These are phyloP conservation scores for Colletotrichum camelliae DNA, from an alignment of 2,329 filamentous ascomycete species.

Conservation along the genomic window DNA sequence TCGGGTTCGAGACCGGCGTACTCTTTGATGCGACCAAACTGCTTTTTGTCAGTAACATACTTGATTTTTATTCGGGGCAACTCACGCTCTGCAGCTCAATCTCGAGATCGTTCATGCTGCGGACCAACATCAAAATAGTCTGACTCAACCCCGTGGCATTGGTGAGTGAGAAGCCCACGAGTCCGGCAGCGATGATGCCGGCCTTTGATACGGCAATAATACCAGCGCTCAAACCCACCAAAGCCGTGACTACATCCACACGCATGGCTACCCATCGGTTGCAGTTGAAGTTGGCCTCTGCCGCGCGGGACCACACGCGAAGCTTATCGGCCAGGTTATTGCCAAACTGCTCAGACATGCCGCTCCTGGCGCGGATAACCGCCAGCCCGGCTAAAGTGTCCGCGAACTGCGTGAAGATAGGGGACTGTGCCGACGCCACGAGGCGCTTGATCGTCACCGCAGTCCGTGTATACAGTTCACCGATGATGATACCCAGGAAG, in stretches of 20 bases:
- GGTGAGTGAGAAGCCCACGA: conserved; percentile 61
- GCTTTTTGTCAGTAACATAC: neutral
- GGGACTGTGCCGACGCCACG: conserved; percentile 52
- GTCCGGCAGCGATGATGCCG: conserved; percentile 51
- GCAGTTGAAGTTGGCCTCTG: conserved; percentile 58
- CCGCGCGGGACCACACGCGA: conserved; percentile 48
- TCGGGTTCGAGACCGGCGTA: conserved; percentile 52
- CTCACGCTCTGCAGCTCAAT: conserved; percentile 61
- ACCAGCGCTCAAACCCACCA: conserved; percentile 56
- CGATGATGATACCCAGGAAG: conserved; percentile 48
- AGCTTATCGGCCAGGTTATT: conserved; percentile 56
- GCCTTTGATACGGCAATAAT: conserved; percentile 56
- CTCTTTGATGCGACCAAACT: conserved; percentile 56
- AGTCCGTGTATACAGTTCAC: conserved; percentile 56
- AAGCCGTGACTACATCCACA: conserved; percentile 58
- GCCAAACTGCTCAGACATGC: conserved; percentile 49
- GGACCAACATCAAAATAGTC: conserved; percentile 56
- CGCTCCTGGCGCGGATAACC: conserved; percentile 51
- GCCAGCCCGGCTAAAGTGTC: conserved; percentile 56
- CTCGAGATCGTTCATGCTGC: conserved; percentile 61
- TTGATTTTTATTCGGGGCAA: neutral
- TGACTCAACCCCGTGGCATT: conserved; percentile 60
- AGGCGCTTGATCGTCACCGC: conserved; percentile 52
- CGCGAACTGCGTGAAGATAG: conserved; percentile 62
- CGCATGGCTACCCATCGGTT: conserved; percentile 64